phyloP scores from a whole-genome alignment of 805 yeast species.

The Lachancea meyersii region DNA sequence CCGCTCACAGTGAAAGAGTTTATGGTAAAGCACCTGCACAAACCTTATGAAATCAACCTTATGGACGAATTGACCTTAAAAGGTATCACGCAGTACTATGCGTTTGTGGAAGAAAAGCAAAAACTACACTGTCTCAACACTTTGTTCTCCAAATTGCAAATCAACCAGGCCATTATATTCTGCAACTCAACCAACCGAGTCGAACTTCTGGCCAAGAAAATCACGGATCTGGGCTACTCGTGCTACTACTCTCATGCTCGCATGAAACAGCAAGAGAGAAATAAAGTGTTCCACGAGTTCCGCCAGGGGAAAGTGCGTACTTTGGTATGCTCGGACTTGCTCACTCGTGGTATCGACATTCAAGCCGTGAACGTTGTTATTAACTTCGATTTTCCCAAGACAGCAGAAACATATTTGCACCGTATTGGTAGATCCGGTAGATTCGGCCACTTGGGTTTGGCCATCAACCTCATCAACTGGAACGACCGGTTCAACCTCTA shows the following conservation, averaged over 20 bases:
- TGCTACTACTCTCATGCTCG: conserved; percentile 96
- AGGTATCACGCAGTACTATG: conserved; percentile 96
- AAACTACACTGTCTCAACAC: conserved; percentile 95
- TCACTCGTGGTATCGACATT: conserved; percentile 97
- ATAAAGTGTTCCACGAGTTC: conserved; percentile 96
- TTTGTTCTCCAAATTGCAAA: conserved; percentile 84
- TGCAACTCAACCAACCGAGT: conserved; percentile 97
- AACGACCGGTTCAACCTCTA: conserved; percentile 89
- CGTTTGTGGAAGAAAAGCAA: conserved; percentile 96
- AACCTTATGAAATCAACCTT: conserved; percentile 91
- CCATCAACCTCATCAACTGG: conserved; percentile 95
- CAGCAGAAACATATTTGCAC: conserved; percentile 94
- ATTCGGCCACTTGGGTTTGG: conserved; percentile 96
- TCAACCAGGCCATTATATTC: conserved; percentile 93
- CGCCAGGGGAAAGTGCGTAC: conserved; percentile 97
- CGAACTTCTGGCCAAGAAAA: conserved; percentile 89
- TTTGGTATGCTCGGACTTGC: conserved; percentile 90
- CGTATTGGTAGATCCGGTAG: conserved; percentile 99
- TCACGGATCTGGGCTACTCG: conserved; percentile 92
- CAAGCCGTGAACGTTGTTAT: conserved; percentile 98
- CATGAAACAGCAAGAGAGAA: conserved; percentile 96
- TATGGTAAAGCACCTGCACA: conserved; percentile 82
- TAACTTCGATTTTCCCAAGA: conserved; percentile 97
- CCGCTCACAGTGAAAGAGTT: conserved; percentile 89
- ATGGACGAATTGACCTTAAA: conserved; percentile 96